Evolutionary conservation across 257 asterid species (phyloP).

Genomic region (Solanum peruvianum): DNA sequence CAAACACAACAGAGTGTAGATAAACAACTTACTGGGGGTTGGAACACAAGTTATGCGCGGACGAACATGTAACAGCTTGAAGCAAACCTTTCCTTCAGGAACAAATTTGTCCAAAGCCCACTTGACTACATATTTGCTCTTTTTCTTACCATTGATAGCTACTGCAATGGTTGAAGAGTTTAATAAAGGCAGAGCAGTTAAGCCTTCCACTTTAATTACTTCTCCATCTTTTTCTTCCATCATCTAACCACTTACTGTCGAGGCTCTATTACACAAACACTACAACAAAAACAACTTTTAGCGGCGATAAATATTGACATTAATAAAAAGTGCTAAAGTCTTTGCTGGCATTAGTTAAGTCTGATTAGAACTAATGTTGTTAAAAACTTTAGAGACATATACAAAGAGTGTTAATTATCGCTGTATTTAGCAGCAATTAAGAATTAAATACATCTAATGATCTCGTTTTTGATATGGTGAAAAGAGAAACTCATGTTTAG

Average conservation of each 20-base stretch:
- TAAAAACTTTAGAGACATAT: too few relatives aligned
- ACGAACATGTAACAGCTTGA: constrained; percentile 60
- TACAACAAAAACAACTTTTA: too few relatives aligned
- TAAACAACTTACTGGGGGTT: constrained; percentile 64
- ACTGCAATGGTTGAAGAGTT: constrained; percentile 29
- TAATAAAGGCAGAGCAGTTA: constrained; percentile 15
- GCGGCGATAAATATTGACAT: too few relatives aligned
- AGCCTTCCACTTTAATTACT: constrained; percentile 10
- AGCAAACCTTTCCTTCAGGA: constrained; percentile 50
- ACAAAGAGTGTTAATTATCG: too few relatives aligned
- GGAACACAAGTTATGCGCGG: constrained; percentile 50
- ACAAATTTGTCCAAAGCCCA: constrained; percentile 95
- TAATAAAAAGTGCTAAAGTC: too few relatives aligned
- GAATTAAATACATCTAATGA: too few relatives aligned
- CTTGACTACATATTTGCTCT: constrained; percentile 39
- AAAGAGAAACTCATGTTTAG: not conserved
- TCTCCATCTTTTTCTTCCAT: not conserved
- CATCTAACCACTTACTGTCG: not conserved
- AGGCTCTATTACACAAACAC: not conserved
- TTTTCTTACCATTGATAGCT: constrained; percentile 52
- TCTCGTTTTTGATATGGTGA: not conserved
- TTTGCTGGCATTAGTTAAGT: too few relatives aligned
- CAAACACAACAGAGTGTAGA: not conserved
- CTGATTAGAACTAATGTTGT: too few relatives aligned
- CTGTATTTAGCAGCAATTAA: too few relatives aligned